Base-by-base conservation (phyloP, 2,329 filamentous ascomycete species). In the Huntiella decipiens region DNA sequence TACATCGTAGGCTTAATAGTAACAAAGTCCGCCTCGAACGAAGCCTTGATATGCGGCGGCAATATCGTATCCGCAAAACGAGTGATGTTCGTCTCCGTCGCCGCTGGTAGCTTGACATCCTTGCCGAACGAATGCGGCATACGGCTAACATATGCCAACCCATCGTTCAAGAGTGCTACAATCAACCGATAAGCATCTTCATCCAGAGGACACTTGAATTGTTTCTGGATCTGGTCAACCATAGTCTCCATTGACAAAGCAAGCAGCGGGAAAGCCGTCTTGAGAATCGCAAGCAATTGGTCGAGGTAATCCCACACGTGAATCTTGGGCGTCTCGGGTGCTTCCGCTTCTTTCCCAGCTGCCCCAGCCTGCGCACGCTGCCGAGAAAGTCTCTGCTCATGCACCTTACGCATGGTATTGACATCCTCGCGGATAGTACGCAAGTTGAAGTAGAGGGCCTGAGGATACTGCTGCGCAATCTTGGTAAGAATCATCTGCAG, bases 181-280 rank as follows among this genome's bases (percentile, higher is more conserved):
- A 98, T 98, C 12, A 99, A 70, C 43, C 91, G 75, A 61, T 96
- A 96, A 2, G 91, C 92, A 64, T 99, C 91, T 60, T 99, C 91
- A 56, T 99, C 91, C 0, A 88, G 88, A 11, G 88, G 88, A 56
- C 91, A 96, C 64, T 98, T 98, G 73, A 98, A 98, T 63, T 96
- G 82, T 68, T 96, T 96, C 61, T 91, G 82, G 49, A 98, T 94
- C 62, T 96, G 88, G 58, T 98, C 91, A 28, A 96, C 87, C 86
- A 96, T 98, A 0, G 88, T 94, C 65, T 99, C 91, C 91, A 99
- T 96, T 0, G 88, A 95, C 38, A 96, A 67, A 7, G 92, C 91
- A 54, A 99, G 73, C 13, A 99, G 71, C 17, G 91, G 91, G 68
- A 96, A 98, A 0, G 88, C 87, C 5, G 91, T 96, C 68, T 98